A percentile compares a stretch with the other conserved stretches of the same genome.
These are phyloP conservation scores for Plasmodium coatneyi DNA, from an alignment of 169 alveolate genomes.

Conservation along the genomic window DNA sequence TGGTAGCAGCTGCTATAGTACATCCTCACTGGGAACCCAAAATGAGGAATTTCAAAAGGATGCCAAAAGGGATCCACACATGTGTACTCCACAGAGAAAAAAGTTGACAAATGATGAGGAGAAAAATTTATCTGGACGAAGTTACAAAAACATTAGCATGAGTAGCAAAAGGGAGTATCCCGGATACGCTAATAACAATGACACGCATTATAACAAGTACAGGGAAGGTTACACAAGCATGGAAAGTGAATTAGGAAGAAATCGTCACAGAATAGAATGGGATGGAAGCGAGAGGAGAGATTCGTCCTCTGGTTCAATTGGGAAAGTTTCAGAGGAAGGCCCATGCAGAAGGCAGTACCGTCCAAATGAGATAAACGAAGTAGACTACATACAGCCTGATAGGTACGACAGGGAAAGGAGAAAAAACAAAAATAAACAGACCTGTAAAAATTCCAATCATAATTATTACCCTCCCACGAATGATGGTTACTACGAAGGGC, in stretches of 20 bases:
- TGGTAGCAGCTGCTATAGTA: neutral
- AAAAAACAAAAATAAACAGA: neutral
- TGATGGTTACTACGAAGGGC: neutral
- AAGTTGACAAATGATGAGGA: neutral
- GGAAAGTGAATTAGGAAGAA: neutral
- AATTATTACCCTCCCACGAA: neutral
- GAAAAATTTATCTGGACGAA: neutral
- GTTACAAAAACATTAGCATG: neutral
- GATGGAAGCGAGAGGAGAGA: neutral
- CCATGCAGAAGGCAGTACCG: neutral
- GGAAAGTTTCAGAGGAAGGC: neutral
- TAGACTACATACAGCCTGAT: neutral
- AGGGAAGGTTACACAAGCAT: neutral
- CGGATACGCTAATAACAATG: neutral
- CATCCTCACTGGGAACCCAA: neutral
- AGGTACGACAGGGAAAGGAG: neutral
- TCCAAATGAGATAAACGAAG: neutral
- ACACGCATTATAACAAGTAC: neutral
- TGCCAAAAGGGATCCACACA: neutral
- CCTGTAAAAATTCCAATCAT: neutral
- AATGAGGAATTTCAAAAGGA: neutral
- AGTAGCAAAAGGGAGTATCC: neutral
- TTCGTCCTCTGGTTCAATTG: conserved; percentile 1
- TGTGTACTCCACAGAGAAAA: neutral
- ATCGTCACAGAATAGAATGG: neutral